These are phyloP conservation scores for Bipolaris victoriae DNA, from an alignment of 2,329 filamentous ascomycete genomes.

Conservation along the genomic window DNA sequence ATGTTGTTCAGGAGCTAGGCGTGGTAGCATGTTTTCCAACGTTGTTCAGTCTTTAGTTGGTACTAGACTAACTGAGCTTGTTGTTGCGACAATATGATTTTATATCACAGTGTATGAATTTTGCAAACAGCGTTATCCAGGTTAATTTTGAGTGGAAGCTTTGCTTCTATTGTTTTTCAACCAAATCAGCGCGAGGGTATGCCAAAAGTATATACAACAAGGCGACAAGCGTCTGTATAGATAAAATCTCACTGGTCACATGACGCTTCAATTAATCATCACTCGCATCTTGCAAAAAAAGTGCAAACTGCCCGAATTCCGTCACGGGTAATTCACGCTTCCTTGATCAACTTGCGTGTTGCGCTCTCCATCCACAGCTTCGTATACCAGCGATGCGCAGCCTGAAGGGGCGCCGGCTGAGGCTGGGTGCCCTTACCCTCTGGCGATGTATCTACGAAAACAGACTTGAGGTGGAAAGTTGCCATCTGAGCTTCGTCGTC, in stretches of 20 bases:
- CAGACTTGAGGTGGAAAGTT: slow-evolving; percentile 49
- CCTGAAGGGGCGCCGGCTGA: slow-evolving; percentile 40
- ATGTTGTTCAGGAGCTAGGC: slow-evolving; percentile 48
- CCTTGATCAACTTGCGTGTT: slow-evolving; percentile 44
- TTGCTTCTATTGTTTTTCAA: not conserved
- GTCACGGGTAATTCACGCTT: slow-evolving; percentile 1
- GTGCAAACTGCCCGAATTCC: too few relatives aligned
- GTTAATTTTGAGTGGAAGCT: not conserved
- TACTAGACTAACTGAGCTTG: not conserved
- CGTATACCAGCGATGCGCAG: slow-evolving; percentile 45
- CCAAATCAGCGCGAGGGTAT: not conserved
- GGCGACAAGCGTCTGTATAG: not conserved
- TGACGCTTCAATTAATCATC: not conserved
- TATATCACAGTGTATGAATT: not conserved
- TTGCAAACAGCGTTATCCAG: not conserved
- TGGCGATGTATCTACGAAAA: slow-evolving; percentile 48
- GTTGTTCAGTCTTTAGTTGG: not conserved
- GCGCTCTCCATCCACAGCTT: slow-evolving; percentile 53
- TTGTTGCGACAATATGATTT: not conserved
- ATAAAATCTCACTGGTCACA: not conserved
- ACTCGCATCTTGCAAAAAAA: not conserved
- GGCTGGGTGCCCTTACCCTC: slow-evolving; percentile 40
- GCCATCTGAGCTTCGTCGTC: slow-evolving; percentile 45
- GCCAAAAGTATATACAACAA: not conserved
- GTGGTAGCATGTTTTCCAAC: not conserved